Percentiles rank a stretch among this genome's conserved stretches.
These are phyloP conservation scores for Cyclotella sp. DNA, from an alignment of 108 stramenopile species.

Conservation along the genomic window DNA sequence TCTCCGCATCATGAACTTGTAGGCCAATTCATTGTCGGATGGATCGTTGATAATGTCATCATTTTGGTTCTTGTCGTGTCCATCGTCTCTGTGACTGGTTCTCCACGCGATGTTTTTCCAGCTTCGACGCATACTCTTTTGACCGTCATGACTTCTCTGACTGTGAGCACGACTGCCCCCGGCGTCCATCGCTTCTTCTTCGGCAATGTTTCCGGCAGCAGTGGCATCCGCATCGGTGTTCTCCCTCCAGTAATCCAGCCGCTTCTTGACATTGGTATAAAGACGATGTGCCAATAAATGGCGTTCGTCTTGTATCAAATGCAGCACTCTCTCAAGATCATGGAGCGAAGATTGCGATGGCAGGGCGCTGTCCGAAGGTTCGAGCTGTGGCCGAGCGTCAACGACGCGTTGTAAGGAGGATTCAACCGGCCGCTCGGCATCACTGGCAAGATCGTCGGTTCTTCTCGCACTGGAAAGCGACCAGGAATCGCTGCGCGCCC, in stretches of 20 bases:
- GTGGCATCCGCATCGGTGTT: not conserved
- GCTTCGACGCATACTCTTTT: not conserved
- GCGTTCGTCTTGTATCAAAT: constrained; percentile 73
- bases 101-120: not conserved
- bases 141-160: not conserved
- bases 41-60: not conserved
- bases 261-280: constrained; percentile 41
- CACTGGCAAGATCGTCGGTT: too few species aligned
- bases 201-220: not conserved
- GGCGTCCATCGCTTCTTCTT: not conserved
- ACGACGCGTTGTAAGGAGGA: too few species aligned
- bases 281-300: constrained; percentile 67
- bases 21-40: constrained; percentile 2
- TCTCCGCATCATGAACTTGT: constrained; percentile 18
- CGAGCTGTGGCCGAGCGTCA: too few species aligned
- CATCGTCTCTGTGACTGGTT: not conserved
- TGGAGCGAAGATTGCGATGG: constrained; percentile 48
- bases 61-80: not conserved
- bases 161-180: not conserved
- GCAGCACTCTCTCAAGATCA: constrained; percentile 64
- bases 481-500: not conserved
- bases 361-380: constrained; percentile 57
- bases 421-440: not conserved
- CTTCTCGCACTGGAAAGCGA: too few species aligned
- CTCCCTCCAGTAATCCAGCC: constrained; percentile 18